phyloP scores from a whole-genome alignment of 169 alveolate genomes.

The Ophryocystis elektroscirrha region DNA sequence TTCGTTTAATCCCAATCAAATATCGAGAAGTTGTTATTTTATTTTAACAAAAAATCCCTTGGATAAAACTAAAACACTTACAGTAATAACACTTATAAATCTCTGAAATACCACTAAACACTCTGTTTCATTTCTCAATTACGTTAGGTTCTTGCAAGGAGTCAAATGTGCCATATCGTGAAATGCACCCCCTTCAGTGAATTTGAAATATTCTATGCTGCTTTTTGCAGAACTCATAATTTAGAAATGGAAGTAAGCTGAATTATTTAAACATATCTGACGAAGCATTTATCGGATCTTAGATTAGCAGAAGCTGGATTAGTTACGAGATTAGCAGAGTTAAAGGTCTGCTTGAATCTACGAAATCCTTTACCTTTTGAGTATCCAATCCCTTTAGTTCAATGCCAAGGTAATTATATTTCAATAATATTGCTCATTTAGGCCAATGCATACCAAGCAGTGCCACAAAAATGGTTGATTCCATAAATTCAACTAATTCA shows the following conservation, averaged over 20 bases:
- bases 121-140: too few species aligned
- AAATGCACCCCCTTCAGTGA: constrained; percentile 9
- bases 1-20: background rate
- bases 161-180: constrained; percentile 5
- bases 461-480: too few species aligned
- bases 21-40: background rate
- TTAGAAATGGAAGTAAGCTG: constrained; percentile 17
- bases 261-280: too few species aligned
- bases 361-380: constrained; percentile 15
- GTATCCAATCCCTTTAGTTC: too few species aligned
- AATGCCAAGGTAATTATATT: too few species aligned
- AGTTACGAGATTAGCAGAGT: background rate
- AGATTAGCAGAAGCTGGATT: constrained; percentile 7
- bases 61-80: too few species aligned
- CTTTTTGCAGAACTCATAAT: constrained; percentile 16
- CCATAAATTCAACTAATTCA: too few species aligned
- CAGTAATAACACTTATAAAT: too few species aligned
- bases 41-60: background rate
- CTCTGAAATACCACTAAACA: too few species aligned
- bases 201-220: constrained; percentile 13
- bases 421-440: too few species aligned
- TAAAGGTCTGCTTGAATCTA: constrained; percentile 12
- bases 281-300: constrained; percentile 11
- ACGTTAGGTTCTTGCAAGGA: constrained; percentile 11
- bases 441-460: too few species aligned